These are phyloP conservation scores for Neoarthrinium moseri DNA, from an alignment of 2,329 filamentous ascomycete species.

Conservation along the genomic window DNA sequence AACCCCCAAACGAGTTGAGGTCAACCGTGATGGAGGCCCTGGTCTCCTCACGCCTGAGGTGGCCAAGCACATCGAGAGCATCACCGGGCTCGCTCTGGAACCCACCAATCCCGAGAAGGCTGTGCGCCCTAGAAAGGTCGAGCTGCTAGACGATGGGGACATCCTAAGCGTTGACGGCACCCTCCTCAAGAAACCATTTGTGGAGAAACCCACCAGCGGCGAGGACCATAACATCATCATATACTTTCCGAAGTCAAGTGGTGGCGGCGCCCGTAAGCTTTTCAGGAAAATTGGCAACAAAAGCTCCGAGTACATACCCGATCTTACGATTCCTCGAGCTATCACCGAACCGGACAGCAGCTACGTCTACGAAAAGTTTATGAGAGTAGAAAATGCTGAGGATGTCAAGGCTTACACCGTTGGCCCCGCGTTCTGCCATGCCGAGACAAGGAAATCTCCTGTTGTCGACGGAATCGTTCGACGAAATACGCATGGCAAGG, in stretches of 20 bases:
- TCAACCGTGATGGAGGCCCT: slow-evolving; percentile 91
- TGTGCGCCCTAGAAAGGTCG: slow-evolving; percentile 62
- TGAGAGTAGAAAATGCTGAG: slow-evolving; percentile 94
- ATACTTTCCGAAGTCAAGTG: slow-evolving; percentile 85
- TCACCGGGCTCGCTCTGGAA: slow-evolving; percentile 75
- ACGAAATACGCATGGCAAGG: slow-evolving; percentile 95
- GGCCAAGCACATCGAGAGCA: slow-evolving; percentile 73
- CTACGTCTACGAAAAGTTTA: slow-evolving; percentile 96
- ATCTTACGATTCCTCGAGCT: slow-evolving; percentile 72
- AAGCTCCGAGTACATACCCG: slow-evolving; percentile 88
- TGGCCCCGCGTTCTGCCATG: slow-evolving; percentile 88
- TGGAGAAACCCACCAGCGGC: slow-evolving; percentile 96
- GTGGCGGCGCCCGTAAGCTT: slow-evolving; percentile 85
- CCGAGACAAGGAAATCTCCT: slow-evolving; percentile 94
- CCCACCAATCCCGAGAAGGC: slow-evolving; percentile 64
- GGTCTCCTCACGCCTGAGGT: slow-evolving; percentile 75
- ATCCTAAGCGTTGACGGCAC: slow-evolving; percentile 83
- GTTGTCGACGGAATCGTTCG: slow-evolving; percentile 95
- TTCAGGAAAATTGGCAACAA: slow-evolving; percentile 99
- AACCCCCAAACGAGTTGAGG: slow-evolving; percentile 83
- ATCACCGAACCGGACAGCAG: slow-evolving; percentile 79
- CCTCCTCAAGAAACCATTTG: slow-evolving; percentile 85
- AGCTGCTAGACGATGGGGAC: slow-evolving; percentile 88
- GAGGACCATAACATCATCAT: slow-evolving; percentile 99
- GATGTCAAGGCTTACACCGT: slow-evolving; percentile 99